Conservation (phyloP, 2,329 filamentous ascomycete genomes). For the Penicillium italicum region DNA sequence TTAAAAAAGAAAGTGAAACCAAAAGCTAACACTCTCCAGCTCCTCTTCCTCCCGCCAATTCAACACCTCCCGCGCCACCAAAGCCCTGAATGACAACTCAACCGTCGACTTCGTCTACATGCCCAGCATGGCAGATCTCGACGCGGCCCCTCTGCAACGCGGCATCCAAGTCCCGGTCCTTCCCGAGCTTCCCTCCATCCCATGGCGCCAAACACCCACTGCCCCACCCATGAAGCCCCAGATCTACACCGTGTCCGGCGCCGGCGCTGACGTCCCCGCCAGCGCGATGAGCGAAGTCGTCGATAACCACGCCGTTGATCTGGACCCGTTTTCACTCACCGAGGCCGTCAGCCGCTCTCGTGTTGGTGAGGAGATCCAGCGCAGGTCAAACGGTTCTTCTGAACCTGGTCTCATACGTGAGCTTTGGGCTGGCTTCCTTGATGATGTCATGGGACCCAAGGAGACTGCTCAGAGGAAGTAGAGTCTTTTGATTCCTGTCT, state of each 20-base stretch:
- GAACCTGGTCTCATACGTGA: conserved; percentile 33
- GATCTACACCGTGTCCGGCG: conserved; percentile 52
- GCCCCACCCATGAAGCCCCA: conserved; percentile 51
- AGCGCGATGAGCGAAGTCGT: conserved; percentile 57
- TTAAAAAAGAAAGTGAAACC: background rate
- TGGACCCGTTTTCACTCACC: conserved; percentile 56
- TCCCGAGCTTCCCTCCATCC: conserved; percentile 38
- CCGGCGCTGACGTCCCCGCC: conserved; percentile 43
- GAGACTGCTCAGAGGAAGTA: conserved; percentile 21
- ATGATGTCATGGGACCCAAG: conserved; percentile 39
- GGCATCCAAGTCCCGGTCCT: conserved; percentile 51
- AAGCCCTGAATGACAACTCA: conserved; percentile 56
- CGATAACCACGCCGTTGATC: conserved; percentile 54
- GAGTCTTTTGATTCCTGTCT: background rate
- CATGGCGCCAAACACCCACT: conserved; percentile 21
- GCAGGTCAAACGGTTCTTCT: conserved; percentile 33
- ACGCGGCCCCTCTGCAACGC: conserved; percentile 34
- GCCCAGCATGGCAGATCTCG: conserved; percentile 49
- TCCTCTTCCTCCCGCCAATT: conserved; percentile 55
- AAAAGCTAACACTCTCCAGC: conserved; percentile 40
- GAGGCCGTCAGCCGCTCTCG: conserved; percentile 46
- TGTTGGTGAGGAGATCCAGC: conserved; percentile 34
- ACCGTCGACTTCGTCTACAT: conserved; percentile 63
- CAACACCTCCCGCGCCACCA: conserved; percentile 58
- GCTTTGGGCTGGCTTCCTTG: conserved; percentile 37